Evolutionary conservation across 106 monocot species (phyloP).

Genomic region (Alisma plantagoaquatica): DNA sequence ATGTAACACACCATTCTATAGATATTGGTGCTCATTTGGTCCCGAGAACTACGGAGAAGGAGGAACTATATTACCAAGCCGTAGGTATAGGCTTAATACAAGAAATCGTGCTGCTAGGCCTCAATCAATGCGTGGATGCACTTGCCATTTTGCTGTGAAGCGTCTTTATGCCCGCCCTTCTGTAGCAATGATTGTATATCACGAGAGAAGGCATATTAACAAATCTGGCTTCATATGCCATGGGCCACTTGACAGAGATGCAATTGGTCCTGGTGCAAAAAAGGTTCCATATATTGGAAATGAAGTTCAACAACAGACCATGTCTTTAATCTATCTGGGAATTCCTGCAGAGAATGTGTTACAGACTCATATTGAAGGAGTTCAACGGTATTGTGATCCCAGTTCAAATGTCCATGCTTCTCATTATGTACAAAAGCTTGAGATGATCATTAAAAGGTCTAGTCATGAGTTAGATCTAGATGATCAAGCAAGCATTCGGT

Average conservation of each 20-base stretch:
- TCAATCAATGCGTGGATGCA: slow-evolving; percentile 98
- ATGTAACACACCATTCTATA: too few relatives aligned
- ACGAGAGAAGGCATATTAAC: slow-evolving; percentile 81
- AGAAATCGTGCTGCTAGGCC: slow-evolving; percentile 93
- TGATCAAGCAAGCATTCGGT: slow-evolving; percentile 86
- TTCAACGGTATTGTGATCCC: slow-evolving; percentile 82
- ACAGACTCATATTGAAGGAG: slow-evolving; percentile 86
- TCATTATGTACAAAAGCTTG: slow-evolving; percentile 92
- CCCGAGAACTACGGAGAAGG: slow-evolving; percentile 97
- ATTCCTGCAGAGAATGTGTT: slow-evolving; percentile 89
- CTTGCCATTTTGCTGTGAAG: slow-evolving; percentile 86
- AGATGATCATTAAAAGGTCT: slow-evolving; percentile 94
- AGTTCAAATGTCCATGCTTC: slow-evolving; percentile 59
- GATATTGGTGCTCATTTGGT: slow-evolving; percentile 98
- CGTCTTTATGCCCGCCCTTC: slow-evolving; percentile 75
- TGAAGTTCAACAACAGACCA: slow-evolving; percentile 92
- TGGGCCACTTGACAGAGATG: slow-evolving; percentile 91
- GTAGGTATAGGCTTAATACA: slow-evolving; percentile 85
- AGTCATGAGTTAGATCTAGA: slow-evolving; percentile 90
- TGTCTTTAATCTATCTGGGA: slow-evolving; percentile 93
- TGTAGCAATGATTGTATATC: slow-evolving; percentile 76
- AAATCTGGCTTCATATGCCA: slow-evolving; percentile 93
- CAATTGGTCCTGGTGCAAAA: slow-evolving; percentile 86
- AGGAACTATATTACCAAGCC: slow-evolving; percentile 70
- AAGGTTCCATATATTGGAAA: slow-evolving; percentile 72